Evolutionary conservation across 345 rosid genomes (phyloP).

Genomic region (Populus nigra): DNA sequence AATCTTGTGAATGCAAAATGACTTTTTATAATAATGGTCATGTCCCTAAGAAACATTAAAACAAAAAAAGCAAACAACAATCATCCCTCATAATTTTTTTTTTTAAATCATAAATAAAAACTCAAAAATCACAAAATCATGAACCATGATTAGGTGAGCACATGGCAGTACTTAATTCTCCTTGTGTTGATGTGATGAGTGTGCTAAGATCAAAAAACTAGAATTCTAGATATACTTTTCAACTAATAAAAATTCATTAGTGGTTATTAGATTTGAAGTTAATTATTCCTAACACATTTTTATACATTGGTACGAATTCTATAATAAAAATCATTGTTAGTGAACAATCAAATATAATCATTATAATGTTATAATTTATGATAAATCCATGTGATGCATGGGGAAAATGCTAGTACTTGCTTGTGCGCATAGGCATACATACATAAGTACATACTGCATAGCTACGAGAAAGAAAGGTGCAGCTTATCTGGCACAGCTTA

Average conservation of each 20-base stretch:
- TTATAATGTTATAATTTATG: neutral
- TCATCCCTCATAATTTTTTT: no score
- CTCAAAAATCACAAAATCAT: no score
- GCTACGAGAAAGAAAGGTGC: neutral
- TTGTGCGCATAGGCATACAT: neutral
- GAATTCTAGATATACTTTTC: neutral
- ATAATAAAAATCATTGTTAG: neutral
- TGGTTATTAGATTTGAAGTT: neutral
- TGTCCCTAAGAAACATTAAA: no score
- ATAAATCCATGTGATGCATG: neutral
- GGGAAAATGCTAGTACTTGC: neutral
- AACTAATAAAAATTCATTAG: neutral
- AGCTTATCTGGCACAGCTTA: conserved; percentile 33
- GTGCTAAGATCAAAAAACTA: neutral
- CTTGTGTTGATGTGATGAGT: no score
- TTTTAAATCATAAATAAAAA: no score
- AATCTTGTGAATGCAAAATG: no score
- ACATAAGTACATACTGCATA: neutral
- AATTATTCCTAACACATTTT: neutral
- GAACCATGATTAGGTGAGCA: no score
- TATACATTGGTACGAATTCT: neutral
- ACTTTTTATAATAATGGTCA: no score
- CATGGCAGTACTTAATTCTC: no score
- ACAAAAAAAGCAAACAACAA: no score
- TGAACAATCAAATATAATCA: neutral